Evolutionary conservation across 2,329 filamentous ascomycete genomes (phyloP), one percentile per base, ranked within the genome.

Genomic region (Ophiostoma triangulosporum): DNA sequence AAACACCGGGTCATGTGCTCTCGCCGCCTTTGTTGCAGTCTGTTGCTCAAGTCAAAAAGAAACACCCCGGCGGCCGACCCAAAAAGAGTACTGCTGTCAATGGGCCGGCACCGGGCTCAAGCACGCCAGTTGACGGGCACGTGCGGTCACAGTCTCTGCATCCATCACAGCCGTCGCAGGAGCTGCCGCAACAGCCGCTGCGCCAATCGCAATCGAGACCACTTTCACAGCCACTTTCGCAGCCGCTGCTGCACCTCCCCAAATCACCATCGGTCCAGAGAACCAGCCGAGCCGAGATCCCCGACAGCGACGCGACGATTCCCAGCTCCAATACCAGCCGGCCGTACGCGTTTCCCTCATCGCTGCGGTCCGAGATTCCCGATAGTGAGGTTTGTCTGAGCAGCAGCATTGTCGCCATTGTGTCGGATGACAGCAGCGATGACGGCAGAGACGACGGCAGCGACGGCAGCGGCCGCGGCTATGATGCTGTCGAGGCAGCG

Each of bases 361-460:
- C 49, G 14, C 27, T 24, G 22, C 38, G 20, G 50, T 31, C 24
- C 14, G 48, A 53, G 27, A 43, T 53, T 4, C 51, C 54, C 17
- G 45, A 51, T 22, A 49, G 53, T 45, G 50, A 50, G 6, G 31
- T n/a, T 32, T 33, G 22, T n/a, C 43, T 49, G 49, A 56, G 70
- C 54, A 56, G 54, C 43, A 46, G 50, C 46, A 64, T 74, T 50
- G 63, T 73, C 45, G 73, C 72, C 24, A 66, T 75, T 54, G 59
- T 72, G 11, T 66, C 70, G 6, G 66, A 69, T 58, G 64, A 53
- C 29, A n/a, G n/a, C n/a, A n/a, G n/a, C n/a, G 46, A 48, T 15
- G 38, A 26, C 7, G 38, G 26, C 2, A 24, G 26, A 2, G 26
- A 31, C 15, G 43, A 22, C 36, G 15, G 12, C 40, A 24, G 26